Conservation (phyloP, 768 basidiomycete genomes). For the Termitomyces eurrhizus region DNA sequence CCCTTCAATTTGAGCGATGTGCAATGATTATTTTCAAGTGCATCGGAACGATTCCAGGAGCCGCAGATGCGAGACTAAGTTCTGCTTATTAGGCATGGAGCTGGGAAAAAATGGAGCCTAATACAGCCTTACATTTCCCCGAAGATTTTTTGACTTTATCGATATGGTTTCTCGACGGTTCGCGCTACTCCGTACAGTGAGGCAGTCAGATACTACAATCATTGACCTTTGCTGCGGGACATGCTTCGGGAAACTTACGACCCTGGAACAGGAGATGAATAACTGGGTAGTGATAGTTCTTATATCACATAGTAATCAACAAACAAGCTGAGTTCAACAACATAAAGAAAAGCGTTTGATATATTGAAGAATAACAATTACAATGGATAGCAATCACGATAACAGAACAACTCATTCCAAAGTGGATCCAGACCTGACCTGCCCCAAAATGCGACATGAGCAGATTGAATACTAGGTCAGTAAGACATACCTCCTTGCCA, state of each 20-base stretch:
- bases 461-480: not conserved
- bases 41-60: not conserved
- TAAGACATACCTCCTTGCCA: constrained; percentile 70
- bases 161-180: no score
- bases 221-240: no score
- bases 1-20: no score
- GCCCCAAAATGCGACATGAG: not conserved
- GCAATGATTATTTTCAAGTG: not conserved
- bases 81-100: not conserved
- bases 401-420: constrained; percentile 27
- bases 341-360: not conserved
- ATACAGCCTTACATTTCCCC: not conserved
- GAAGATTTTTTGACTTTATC: no score
- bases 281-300: not conserved
- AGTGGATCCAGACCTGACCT: constrained; percentile 46
- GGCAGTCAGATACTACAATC: no score
- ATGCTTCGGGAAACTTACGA: no score
- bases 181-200: no score
- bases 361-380: not conserved
- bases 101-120: not conserved
- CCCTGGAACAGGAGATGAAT: not conserved
- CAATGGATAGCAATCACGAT: not conserved
- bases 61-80: not conserved
- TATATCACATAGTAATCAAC: not conserved
- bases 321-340: not conserved